Evolutionary conservation across 148 eudicot species (phyloP).

Genomic region (Fagopyrum esculentum): DNA sequence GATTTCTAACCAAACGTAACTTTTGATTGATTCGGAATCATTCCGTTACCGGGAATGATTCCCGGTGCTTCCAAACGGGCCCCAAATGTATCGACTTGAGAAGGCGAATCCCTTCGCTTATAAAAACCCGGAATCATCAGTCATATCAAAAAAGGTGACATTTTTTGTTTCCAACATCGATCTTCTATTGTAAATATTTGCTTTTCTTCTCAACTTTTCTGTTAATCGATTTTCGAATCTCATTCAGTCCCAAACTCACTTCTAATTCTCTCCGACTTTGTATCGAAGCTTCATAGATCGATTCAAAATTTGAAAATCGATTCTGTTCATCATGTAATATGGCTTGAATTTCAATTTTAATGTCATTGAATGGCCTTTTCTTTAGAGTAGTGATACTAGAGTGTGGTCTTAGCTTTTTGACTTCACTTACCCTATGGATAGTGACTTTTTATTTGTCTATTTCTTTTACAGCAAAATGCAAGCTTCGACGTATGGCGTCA

Average conservation of each 20-base stretch:
- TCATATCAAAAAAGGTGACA: no score
- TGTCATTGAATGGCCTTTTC: neutral
- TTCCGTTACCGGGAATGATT: no score
- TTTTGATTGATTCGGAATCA: no score
- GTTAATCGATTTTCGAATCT: no score
- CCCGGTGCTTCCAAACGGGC: no score
- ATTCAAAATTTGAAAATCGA: neutral
- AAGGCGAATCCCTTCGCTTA: no score
- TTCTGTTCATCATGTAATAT: neutral
- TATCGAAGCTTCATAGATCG: no score
- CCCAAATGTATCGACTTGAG: no score
- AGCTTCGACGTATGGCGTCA: conserved; percentile 30
- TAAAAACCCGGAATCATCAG: no score
- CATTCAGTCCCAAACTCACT: neutral
- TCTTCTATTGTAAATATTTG: neutral
- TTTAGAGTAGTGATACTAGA: neutral
- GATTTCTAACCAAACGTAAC: no score
- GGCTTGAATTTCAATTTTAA: conserved; percentile 8
- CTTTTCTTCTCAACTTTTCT: neutral
- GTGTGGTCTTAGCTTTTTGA: neutral
- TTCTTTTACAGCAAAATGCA: conserved; percentile 31
- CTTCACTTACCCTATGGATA: neutral
- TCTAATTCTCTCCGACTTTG: no score
- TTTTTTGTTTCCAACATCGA: no score
- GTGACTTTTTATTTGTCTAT: neutral